Percentiles rank a stretch among this genome's conserved stretches.
These are phyloP conservation scores for Claviceps pazoutovae DNA, from an alignment of 2,329 filamentous ascomycete species.

Conservation along the genomic window DNA sequence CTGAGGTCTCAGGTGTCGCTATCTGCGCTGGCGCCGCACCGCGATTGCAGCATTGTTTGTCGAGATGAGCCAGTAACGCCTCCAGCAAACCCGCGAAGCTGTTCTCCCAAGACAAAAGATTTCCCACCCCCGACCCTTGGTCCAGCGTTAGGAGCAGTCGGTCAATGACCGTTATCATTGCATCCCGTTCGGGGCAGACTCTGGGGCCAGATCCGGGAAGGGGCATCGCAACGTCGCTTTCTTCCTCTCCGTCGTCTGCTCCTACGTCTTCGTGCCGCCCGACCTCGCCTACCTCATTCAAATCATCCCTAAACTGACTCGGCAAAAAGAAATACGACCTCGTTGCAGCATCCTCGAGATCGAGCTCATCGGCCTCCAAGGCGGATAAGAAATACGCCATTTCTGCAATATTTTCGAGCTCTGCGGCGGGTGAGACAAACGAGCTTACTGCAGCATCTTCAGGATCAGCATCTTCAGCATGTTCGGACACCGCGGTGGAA, in stretches of 20 bases:
- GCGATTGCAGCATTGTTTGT: neutral
- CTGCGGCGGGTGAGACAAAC: too few species aligned
- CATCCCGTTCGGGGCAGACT: neutral
- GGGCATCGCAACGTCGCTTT: neutral
- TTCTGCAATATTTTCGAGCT: too few species aligned
- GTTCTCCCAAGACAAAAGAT: neutral
- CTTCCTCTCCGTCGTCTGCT: neutral
- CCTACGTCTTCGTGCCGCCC: too few species aligned
- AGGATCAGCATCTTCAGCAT: too few species aligned
- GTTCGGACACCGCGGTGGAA: neutral
- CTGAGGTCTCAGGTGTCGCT: too few species aligned
- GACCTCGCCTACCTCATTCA: too few species aligned
- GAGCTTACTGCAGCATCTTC: too few species aligned
- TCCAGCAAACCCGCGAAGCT: conserved; percentile 2
- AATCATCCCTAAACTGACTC: too few species aligned
- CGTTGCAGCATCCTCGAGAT: neutral
- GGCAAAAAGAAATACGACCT: neutral
- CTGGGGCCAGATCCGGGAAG: too few species aligned
- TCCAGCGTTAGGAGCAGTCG: neutral
- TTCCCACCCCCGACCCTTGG: neutral
- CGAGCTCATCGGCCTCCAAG: neutral
- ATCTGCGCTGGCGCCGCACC: too few species aligned
- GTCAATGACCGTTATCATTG: neutral
- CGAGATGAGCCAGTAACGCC: conserved; percentile 1
- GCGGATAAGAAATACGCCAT: neutral